Evolutionary conservation across 805 yeast species (phyloP).

Genomic region (Ogataea paraovalis): DNA sequence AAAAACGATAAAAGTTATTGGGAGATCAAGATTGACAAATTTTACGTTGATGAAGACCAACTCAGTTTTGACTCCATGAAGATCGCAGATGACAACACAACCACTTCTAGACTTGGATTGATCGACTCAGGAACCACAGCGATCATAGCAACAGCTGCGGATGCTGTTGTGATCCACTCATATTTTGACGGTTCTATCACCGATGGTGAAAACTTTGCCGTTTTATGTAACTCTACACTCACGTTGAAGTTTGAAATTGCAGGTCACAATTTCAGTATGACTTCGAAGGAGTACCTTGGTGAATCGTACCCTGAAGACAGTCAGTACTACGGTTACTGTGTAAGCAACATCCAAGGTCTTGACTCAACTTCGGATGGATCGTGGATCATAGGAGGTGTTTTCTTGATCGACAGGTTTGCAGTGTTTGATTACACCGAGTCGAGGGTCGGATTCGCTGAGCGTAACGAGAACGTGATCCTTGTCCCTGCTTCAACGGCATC

Average conservation of each 20-base stretch:
- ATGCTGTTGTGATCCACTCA: constrained; percentile 51
- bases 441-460: constrained; percentile 51
- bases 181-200: constrained; percentile 46
- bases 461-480: constrained; percentile 29
- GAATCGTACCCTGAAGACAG: constrained; percentile 36
- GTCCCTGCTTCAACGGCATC: constrained; percentile 2
- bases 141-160: constrained; percentile 48
- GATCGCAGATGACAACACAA: constrained; percentile 14
- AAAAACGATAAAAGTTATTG: constrained; percentile 40
- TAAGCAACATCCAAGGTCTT: constrained; percentile 62
- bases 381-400: constrained; percentile 67
- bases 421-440: constrained; percentile 52
- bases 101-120: constrained; percentile 39
- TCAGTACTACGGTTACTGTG: constrained; percentile 48
- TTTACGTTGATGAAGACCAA: constrained; percentile 32
- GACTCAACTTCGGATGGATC: constrained; percentile 34
- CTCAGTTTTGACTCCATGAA: constrained; percentile 31
- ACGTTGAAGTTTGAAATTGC: constrained; percentile 40
- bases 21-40: constrained; percentile 42
- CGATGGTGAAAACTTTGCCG: constrained; percentile 62
- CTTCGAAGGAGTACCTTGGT: constrained; percentile 46
- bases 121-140: constrained; percentile 69
- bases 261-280: constrained; percentile 41
- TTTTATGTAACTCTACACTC: constrained; percentile 48
- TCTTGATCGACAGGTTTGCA: constrained; percentile 51